These are phyloP conservation scores for Wickerhamiella kazuoi DNA, from an alignment of 805 yeast genomes.

Conservation along the genomic window DNA sequence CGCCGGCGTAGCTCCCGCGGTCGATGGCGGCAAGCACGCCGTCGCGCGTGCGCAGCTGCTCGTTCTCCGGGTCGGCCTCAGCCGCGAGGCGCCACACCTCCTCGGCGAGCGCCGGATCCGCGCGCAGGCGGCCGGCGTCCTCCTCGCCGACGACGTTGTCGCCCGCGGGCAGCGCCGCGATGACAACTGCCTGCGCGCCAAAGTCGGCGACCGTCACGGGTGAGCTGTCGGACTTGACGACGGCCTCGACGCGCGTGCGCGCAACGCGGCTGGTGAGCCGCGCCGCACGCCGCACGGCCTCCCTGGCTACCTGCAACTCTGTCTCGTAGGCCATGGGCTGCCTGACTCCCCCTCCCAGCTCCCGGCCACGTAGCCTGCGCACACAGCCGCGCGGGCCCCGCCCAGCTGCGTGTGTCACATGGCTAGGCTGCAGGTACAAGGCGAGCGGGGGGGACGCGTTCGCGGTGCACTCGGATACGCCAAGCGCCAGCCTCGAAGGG, in stretches of 20 bases:
- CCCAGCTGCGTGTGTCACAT: no score
- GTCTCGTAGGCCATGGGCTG: no score
- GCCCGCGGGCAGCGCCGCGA: slow-evolving; percentile 61
- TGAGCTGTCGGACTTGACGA: slow-evolving; percentile 71
- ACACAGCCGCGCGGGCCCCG: no score
- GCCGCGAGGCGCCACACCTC: slow-evolving; percentile 44
- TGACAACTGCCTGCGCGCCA: slow-evolving; percentile 87
- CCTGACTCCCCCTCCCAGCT: no score
- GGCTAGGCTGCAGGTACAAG: no score
- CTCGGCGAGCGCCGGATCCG: slow-evolving; percentile 30
- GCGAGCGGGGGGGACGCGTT: no score
- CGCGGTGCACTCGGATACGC: no score
- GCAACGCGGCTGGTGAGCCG: slow-evolving; percentile 47
- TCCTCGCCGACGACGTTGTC: slow-evolving; percentile 94
- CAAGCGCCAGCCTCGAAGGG: no score
- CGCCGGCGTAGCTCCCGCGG: slow-evolving; percentile 65
- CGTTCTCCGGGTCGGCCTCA: slow-evolving; percentile 27
- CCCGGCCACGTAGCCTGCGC: no score
- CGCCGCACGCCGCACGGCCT: slow-evolving; percentile 83
- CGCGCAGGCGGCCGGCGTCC: slow-evolving; percentile 51
- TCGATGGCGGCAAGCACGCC: slow-evolving; percentile 53
- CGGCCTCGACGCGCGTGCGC: slow-evolving; percentile 13
- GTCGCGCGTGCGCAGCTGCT: slow-evolving; percentile 21
- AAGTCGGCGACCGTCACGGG: slow-evolving; percentile 94
- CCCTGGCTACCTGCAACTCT: slow-evolving; percentile 60